A percentile compares a stretch with the other conserved stretches of the same genome.
These are phyloP conservation scores for Elaeis oleifera DNA, from an alignment of 202 grass and related monocot genomes.

Conservation along the genomic window DNA sequence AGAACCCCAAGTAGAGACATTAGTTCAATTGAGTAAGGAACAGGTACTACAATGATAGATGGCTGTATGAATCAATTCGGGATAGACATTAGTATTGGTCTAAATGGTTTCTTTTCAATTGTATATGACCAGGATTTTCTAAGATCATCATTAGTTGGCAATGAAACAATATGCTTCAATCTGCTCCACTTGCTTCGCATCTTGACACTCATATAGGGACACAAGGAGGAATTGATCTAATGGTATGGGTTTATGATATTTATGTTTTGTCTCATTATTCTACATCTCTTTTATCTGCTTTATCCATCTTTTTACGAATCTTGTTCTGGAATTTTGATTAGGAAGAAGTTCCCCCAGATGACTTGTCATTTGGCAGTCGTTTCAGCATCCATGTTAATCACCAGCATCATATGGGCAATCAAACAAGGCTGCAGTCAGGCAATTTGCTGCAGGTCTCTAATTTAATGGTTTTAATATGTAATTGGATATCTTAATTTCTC, in stretches of 20 bases:
- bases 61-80: no score
- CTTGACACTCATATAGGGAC: constrained; percentile 50
- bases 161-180: constrained; percentile 51
- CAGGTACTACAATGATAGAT: constrained; percentile 27
- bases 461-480: not conserved
- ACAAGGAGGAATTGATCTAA: constrained; percentile 51
- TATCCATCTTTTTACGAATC: not conserved
- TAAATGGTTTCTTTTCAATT: no score
- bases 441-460: constrained; percentile 58
- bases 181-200: constrained; percentile 36
- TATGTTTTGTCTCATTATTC: constrained; percentile 15
- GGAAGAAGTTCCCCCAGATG: constrained; percentile 80
- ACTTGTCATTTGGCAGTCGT: constrained; percentile 63
- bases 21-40: constrained; percentile 62
- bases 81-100: no score
- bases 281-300: not conserved
- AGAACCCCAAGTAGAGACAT: constrained; percentile 43
- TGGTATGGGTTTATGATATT: constrained; percentile 31
- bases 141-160: constrained; percentile 41
- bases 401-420: constrained; percentile 62
- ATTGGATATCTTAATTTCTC: not conserved
- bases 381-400: constrained; percentile 74
- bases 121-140: constrained; percentile 43
- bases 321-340: constrained; percentile 27
- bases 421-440: constrained; percentile 47